A percentile compares a stretch with the other conserved stretches of the same genome.
These are phyloP conservation scores for Globisporangium nagaii DNA, from an alignment of 352 stramenopile genomes.

Conservation along the genomic window DNA sequence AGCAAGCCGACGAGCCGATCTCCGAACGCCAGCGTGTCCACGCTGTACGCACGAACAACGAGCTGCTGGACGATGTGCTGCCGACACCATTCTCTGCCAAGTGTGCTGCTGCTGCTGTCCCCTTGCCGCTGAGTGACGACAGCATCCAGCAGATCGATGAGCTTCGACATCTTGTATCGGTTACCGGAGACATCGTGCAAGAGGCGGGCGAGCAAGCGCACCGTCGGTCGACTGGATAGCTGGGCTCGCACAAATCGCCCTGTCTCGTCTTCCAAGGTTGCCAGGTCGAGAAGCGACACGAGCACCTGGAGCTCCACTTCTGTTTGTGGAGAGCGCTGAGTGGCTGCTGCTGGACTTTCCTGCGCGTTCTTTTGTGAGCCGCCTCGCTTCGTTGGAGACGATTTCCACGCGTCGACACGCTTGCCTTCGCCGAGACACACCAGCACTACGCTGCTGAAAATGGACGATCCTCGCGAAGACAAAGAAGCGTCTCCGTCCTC, in stretches of 20 bases:
- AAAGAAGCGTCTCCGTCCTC: background rate
- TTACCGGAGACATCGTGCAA: constrained; percentile 12
- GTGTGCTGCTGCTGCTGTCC: constrained; percentile 8
- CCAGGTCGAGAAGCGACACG: constrained; percentile 20
- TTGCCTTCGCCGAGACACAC: constrained; percentile 3
- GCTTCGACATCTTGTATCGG: constrained; percentile 19
- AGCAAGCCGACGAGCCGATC: constrained; percentile 22
- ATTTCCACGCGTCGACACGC: constrained; percentile 1
- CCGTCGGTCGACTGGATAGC: constrained; percentile 26
- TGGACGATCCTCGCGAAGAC: background rate
- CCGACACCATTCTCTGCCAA: constrained; percentile 25
- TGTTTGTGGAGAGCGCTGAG: background rate
- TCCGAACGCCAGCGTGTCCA: constrained; percentile 10
- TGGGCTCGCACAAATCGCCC: constrained; percentile 35
- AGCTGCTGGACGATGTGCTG: constrained; percentile 45
- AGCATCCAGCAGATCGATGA: constrained; percentile 34
- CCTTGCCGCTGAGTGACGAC: constrained; percentile 19
- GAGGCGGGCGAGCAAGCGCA: constrained; percentile 27
- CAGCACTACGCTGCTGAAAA: constrained; percentile 13
- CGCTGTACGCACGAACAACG: constrained; percentile 32
- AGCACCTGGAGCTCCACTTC: constrained; percentile 11
- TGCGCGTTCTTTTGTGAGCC: background rate
- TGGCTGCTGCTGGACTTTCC: background rate
- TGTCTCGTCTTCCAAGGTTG: constrained; percentile 14
- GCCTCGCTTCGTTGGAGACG: background rate